Conservation (phyloP, 2,329 filamentous ascomycete species). For the Trichoderma atroviride region DNA sequence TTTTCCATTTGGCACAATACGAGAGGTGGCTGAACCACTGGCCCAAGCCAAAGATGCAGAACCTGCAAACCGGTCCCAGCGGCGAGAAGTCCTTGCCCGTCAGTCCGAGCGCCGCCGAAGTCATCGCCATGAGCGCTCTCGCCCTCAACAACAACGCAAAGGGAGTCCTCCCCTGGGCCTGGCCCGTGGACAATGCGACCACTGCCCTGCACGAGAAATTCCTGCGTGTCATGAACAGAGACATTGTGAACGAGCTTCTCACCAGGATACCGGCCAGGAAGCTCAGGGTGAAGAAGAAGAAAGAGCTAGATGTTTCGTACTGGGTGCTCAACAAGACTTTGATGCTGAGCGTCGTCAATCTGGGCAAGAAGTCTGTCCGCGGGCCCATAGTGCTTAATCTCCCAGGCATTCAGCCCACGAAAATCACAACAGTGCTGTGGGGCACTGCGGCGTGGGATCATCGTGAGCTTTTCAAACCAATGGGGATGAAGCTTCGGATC, state of each 20-base stretch:
- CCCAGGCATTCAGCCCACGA: slow-evolving; percentile 18
- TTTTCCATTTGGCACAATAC: slow-evolving; percentile 45
- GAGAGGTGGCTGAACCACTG: slow-evolving; percentile 47
- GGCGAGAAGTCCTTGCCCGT: slow-evolving; percentile 53
- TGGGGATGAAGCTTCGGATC: slow-evolving; percentile 6
- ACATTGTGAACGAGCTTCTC: slow-evolving; percentile 44
- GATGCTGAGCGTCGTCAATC: slow-evolving; percentile 34
- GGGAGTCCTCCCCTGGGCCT: slow-evolving; percentile 50
- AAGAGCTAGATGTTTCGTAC: slow-evolving; percentile 32
- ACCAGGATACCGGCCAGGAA: slow-evolving; percentile 37
- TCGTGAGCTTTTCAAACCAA: slow-evolving; percentile 16
- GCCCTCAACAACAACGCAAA: slow-evolving; percentile 51
- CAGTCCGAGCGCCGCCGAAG: slow-evolving; percentile 48
- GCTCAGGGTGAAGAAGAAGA: slow-evolving; percentile 11
- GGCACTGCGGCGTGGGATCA: slow-evolving; percentile 31
- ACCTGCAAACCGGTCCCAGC: slow-evolving; percentile 50
- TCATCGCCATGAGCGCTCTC: slow-evolving; percentile 48
- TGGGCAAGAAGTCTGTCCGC: slow-evolving; percentile 29
- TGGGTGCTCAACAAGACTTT: slow-evolving; percentile 30
- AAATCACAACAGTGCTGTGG: slow-evolving; percentile 27
- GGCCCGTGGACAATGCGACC: slow-evolving; percentile 44
- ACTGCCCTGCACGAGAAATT: slow-evolving; percentile 45
- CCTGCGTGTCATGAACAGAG: slow-evolving; percentile 41
- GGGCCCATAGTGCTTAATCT: slow-evolving; percentile 28
- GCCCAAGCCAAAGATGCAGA: slow-evolving; percentile 48